Evolutionary conservation across 441 rosid species (phyloP), one percentile per base, ranked within the genome.

Genomic region (Jatropha multifida): DNA sequence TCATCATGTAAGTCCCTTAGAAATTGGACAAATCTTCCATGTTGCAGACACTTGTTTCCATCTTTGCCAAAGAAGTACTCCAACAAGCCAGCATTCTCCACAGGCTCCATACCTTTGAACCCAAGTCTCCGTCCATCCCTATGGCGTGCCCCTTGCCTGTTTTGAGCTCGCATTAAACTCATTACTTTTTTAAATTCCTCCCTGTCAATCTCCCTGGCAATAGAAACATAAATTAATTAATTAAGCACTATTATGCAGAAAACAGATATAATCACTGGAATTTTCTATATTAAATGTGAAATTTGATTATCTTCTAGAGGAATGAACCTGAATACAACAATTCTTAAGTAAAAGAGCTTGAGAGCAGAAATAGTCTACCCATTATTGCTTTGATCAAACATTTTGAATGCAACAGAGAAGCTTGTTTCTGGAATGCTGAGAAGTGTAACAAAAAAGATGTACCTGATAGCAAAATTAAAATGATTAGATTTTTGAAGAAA

Each of bases 341-440:
- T 5, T 15, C 15, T 17, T 14, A 13, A 14, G 14, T 52, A 6
- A 18, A 51, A 51, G 55, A 5, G 2, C 6, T n/a, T 17, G 49
- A 5, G 74, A 64, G 62, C 42, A 65, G 37, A 71, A 68, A n/a
- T 12, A 23, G 58, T 85, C 37, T 77, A 93, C 99, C 96, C 97
- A 63, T 78, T 90, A 76, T 89, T 88, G 86, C 93, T 80, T 5
- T 81, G 80, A 74, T 93, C 99, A 82, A 94, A 94, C 99, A 94
- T 94, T 76, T 89, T 94, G 86, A 94, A 94, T 55, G 97, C 88
- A 23, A 90, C 84, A 0, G 93, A 83, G 65, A 91, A 93, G 82
- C 93, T 86, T 44, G 97, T 88, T 79, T 93, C 96, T 5, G 98
- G 99, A 68, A 90, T 90, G 86, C 96, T 85, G 77, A 94, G 94